Evolutionary conservation across 371 early-diverging fungal genomes (phyloP).

Genomic region (Mucor mucedo): DNA sequence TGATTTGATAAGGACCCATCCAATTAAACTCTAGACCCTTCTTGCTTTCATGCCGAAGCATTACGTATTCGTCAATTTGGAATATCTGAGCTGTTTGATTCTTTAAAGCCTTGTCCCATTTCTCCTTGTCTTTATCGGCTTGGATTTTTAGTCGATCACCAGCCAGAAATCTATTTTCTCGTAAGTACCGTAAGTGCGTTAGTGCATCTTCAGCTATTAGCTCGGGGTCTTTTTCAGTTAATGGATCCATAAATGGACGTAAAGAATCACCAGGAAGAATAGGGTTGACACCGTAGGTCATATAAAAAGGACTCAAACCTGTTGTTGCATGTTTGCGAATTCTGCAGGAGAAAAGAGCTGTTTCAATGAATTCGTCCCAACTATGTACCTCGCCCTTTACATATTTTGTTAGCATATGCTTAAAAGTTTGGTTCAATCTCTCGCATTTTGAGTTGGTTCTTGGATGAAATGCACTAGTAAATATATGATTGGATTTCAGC

Average conservation of each 20-base stretch:
- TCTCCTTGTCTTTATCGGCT: constrained; percentile 21
- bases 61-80: constrained; percentile 7
- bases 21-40: constrained; percentile 17
- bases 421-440: constrained; percentile 23
- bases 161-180: background rate
- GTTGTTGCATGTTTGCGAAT: constrained; percentile 13
- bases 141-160: background rate
- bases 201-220: background rate
- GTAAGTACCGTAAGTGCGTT: background rate
- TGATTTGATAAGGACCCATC: constrained; percentile 14
- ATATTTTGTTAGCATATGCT: constrained; percentile 9
- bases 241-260: constrained; percentile 1
- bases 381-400: background rate
- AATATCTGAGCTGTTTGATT: background rate
- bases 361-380: constrained; percentile 12
- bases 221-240: constrained; percentile 1
- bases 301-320: constrained; percentile 12
- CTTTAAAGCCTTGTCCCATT: constrained; percentile 24
- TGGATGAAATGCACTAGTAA: no score
- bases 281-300: constrained; percentile 25
- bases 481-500: no score
- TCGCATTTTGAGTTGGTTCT: constrained; percentile 31
- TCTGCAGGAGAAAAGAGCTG: constrained; percentile 17
- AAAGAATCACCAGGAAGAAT: constrained; percentile 14
- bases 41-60: constrained; percentile 5